Evolutionary conservation across 2,329 filamentous ascomycete genomes (phyloP), one percentile per base, ranked within the genome.

Genomic region (Penicillium polonicum): DNA sequence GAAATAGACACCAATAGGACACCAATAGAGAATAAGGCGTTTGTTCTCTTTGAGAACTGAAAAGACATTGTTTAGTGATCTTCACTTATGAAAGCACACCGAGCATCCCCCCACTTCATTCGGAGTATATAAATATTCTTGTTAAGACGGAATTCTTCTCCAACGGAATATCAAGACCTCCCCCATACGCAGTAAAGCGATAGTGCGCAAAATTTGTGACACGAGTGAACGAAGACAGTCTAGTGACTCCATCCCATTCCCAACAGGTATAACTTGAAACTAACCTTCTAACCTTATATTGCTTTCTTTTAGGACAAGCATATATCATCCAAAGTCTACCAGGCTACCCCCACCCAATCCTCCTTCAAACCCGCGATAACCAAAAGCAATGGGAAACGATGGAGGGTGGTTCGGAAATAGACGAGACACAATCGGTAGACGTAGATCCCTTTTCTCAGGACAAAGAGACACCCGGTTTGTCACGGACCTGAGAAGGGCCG

Each of bases 391-490:
- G 53, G 36, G 19, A 3, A 48, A 58, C 9, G 17, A 58, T 38
- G 52, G 33, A 44, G 51, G 27, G 25, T 41, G 23, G n/a, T 43
- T 44, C 33, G 25, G n/a, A 12, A 48, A 35, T 5, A 38, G 27
- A 33, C 41, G 19, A 27, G 10, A 48, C 5, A 33, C 49, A 23
- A n/a, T 21, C 17, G 38, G 41, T 45, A 36, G 33, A 5, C n/a
- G 27, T 45, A 21, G 36, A 48, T 31, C 36, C 19, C 25, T 31
- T 19, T 50, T 19, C 17, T 45, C 55, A 36, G 46, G 46, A 27
- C 59, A 61, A 44, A 57, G 42, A 52, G 64, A 68, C 38, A 62
- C 65, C 29, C 51, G 55, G 48, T 55, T 46, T 31, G 46, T 68
- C 23, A 51, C 42, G 15, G 63, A 70, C 25, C 55, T 72, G 36